A percentile compares a stretch with the other conserved stretches of the same genome.
phyloP scores from a whole-genome alignment of 805 yeast species.

The Candida michaelii region DNA sequence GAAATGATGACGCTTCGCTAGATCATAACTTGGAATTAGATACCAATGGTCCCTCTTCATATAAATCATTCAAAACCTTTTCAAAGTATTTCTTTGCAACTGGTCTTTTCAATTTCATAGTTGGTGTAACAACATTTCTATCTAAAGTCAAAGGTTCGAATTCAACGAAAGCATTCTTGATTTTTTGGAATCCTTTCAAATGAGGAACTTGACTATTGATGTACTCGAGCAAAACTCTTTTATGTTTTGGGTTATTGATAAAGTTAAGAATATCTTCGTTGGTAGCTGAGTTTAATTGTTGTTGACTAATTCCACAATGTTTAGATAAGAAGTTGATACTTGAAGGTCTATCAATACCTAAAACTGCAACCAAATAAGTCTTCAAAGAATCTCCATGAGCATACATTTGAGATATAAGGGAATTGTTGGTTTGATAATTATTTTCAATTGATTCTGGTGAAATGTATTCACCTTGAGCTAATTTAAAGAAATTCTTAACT shows the following conservation, averaged over 20 bases:
- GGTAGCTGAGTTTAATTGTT: constrained; percentile 2
- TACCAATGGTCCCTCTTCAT: constrained; percentile 34
- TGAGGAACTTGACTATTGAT: constrained; percentile 25
- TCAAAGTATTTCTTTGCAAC: constrained; percentile 30
- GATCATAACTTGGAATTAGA: constrained; percentile 3
- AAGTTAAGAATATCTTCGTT: constrained; percentile 21
- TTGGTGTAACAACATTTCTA: constrained; percentile 40
- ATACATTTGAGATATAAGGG: constrained; percentile 28
- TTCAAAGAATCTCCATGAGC: constrained; percentile 34
- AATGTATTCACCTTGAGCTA: constrained; percentile 45
- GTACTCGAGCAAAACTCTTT: constrained; percentile 20
- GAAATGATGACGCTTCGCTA: too few species aligned
- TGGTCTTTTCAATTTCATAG: constrained; percentile 44
- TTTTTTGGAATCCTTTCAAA: constrained; percentile 39
- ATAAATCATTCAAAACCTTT: constrained; percentile 27
- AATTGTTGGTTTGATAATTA: constrained; percentile 29
- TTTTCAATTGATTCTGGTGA: constrained; percentile 42
- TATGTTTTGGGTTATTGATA: constrained; percentile 24
- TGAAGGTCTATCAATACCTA: constrained; percentile 26
- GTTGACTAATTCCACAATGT: constrained; percentile 13
- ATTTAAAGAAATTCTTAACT: constrained; percentile 46
- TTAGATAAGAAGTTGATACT: constrained; percentile 17
- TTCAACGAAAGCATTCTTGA: constrained; percentile 35
- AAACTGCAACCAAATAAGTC: constrained; percentile 29
- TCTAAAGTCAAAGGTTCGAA: constrained; percentile 42